Evolutionary conservation across 225 moss, liverwort and hornwort genomes (phyloP), one percentile per base, ranked within the genome.

Genomic region (Antitrichia curtipendula): DNA sequence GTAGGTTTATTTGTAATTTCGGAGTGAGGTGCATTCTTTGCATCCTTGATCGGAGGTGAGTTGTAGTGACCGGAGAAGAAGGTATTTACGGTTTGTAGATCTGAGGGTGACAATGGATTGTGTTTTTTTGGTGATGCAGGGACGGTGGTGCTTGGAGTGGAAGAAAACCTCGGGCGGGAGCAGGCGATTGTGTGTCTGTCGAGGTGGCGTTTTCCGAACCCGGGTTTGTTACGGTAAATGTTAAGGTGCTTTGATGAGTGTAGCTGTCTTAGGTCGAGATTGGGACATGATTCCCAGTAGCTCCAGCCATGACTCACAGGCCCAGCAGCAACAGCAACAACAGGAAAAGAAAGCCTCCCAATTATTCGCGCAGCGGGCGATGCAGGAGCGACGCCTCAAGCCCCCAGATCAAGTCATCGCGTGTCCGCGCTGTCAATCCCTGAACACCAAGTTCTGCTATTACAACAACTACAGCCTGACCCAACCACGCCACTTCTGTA

Each of bases 391-490:
- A 22, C 92, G 92, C 10, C 57, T 94, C 60, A 94, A 94, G 75
- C 94, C 94, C 8, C 94, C 94, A 58, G 94, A 94, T 86, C 94
- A 94, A 87, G 92, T 94, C 61, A 92, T 94, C 47, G 89, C 94
- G 43, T 94, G 94, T 28, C 94, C 94, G 24, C 92, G 94, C 34
- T 94, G 94, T 53, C 92, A 94, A 47, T 94, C 94, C 10, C 56
- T 94, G 68, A 94, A 94, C 66, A 94, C 94, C 7, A 94, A 94
- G 89, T 94, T 94, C 77, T 94, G 94, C 72, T 94, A 94, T 69
- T 94, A 94, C 77, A 94, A 94, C 89, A 94, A 94, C 84, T 94
- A 94, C 71, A 94, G 94, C 70, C 84, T 94, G 28, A 92, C 94
- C 62, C 94, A 94, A 68, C 94, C 94, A 4, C 92, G 94, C 8